These are phyloP conservation scores for Cordia subcordata DNA, from an alignment of 257 asterid genomes.

Conservation along the genomic window DNA sequence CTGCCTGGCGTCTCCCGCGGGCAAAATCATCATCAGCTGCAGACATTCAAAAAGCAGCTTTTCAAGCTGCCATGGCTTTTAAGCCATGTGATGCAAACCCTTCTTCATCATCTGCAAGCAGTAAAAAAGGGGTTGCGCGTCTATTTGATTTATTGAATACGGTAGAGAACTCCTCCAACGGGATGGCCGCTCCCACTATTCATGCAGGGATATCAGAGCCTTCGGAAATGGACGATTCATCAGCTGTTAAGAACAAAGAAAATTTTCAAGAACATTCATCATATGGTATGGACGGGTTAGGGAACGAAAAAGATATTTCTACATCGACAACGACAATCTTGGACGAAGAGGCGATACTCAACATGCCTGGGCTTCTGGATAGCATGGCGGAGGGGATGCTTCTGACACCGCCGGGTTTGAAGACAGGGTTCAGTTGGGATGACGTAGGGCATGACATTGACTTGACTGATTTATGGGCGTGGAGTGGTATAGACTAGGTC, in stretches of 20 bases:
- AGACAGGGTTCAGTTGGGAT: constrained; percentile 43
- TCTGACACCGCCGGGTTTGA: constrained; percentile 68
- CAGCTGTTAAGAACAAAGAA: no score
- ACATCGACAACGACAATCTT: constrained; percentile 13
- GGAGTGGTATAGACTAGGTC: constrained; percentile 4
- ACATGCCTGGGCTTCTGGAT: constrained; percentile 60
- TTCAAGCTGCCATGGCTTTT: constrained; percentile 24
- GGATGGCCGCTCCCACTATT: no score
- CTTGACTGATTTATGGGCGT: constrained; percentile 51
- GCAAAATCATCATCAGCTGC: constrained; percentile 22
- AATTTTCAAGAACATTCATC: no score
- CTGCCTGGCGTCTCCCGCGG: constrained; percentile 21
- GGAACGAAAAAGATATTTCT: no score
- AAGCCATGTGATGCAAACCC: not conserved
- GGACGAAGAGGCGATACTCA: constrained; percentile 70
- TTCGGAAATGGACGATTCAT: no score
- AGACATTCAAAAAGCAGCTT: constrained; percentile 36
- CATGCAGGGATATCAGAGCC: no score
- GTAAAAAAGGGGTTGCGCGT: no score
- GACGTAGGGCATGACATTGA: constrained; percentile 26
- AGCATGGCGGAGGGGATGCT: constrained; percentile 90
- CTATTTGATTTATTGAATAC: no score
- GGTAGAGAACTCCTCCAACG: no score
- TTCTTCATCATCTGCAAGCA: not conserved
- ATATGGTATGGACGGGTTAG: no score